A percentile compares a stretch with the other conserved stretches of the same genome.
Conservation (phyloP, 148 eudicot genomes). For the Gaultheria prostrata region DNA sequence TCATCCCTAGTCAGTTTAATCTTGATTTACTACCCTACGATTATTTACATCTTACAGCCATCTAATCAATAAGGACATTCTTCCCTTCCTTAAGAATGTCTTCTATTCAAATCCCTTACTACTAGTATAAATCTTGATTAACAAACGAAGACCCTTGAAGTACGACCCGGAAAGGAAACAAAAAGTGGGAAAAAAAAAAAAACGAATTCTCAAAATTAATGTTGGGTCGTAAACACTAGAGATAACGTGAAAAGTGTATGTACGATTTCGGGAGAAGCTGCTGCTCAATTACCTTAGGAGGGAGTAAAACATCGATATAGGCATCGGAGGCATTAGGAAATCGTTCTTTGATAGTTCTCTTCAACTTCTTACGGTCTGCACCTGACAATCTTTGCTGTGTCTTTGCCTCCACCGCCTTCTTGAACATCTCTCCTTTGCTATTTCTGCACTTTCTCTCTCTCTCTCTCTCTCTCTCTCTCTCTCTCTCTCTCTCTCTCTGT, state of each 20-base stretch:
- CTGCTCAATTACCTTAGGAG: slow-evolving; percentile 57
- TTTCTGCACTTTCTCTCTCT: background rate
- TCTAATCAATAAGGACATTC: too few species aligned
- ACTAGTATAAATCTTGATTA: background rate
- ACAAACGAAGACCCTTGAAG: background rate
- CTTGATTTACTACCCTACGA: too few species aligned
- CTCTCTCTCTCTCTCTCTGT: background rate
- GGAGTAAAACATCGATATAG: slow-evolving; percentile 61
- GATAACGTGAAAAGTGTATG: background rate
- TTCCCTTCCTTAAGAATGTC: too few species aligned
- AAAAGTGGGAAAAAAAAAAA: background rate
- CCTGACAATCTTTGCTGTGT: slow-evolving; percentile 84
- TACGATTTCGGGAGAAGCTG: background rate
- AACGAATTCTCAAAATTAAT: background rate
- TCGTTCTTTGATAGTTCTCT: slow-evolving; percentile 61
- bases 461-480: background rate
- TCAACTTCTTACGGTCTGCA: slow-evolving; percentile 83
- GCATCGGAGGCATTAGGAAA: slow-evolving; percentile 63
- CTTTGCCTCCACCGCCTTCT: slow-evolving; percentile 72
- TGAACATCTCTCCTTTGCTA: slow-evolving; percentile 51
- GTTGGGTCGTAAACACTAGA: too few species aligned
- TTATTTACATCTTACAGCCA: too few species aligned
- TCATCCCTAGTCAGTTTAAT: too few species aligned
- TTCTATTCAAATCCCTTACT: too few species aligned
- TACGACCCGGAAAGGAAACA: too few species aligned